phyloP scores from a whole-genome alignment of 768 basidiomycete species.

The Tremella fuciformis region DNA sequence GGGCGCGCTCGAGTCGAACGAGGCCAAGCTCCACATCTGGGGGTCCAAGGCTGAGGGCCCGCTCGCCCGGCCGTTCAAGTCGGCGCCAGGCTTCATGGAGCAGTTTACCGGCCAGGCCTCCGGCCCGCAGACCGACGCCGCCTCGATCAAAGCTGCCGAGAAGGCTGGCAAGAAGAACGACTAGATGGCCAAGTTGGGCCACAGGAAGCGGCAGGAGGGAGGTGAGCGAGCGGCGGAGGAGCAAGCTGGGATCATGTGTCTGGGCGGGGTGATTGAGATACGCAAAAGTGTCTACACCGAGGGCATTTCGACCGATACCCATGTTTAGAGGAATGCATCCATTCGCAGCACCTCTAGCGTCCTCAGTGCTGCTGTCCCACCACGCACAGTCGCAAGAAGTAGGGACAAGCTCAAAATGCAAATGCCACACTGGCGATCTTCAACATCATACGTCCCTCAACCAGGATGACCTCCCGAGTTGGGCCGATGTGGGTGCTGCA shows the following conservation, averaged over 20 bases:
- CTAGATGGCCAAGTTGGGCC: background rate
- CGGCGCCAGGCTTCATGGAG: constrained; percentile 59
- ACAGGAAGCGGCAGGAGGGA: background rate
- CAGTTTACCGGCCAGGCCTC: constrained; percentile 57
- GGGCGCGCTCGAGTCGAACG: constrained; percentile 66
- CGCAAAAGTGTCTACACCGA: no score
- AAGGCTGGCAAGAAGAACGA: constrained; percentile 61
- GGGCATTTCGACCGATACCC: no score
- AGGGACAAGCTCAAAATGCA: no score
- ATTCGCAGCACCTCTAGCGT: no score
- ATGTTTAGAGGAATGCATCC: no score
- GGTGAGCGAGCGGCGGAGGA: background rate
- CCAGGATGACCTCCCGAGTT: no score
- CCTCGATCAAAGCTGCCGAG: constrained; percentile 81
- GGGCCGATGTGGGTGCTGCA: background rate
- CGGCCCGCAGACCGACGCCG: constrained; percentile 82
- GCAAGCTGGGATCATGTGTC: no score
- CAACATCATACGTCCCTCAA: no score
- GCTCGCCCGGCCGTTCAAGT: constrained; percentile 84
- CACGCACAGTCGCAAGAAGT: no score
- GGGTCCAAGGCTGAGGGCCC: constrained; percentile 79
- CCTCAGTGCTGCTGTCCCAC: no score
- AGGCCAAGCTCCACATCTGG: constrained; percentile 68
- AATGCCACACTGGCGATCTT: no score
- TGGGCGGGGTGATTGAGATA: no score